phyloP scores from a whole-genome alignment of 225 moss, liverwort and hornwort species.

The Anthoceros angustus region DNA sequence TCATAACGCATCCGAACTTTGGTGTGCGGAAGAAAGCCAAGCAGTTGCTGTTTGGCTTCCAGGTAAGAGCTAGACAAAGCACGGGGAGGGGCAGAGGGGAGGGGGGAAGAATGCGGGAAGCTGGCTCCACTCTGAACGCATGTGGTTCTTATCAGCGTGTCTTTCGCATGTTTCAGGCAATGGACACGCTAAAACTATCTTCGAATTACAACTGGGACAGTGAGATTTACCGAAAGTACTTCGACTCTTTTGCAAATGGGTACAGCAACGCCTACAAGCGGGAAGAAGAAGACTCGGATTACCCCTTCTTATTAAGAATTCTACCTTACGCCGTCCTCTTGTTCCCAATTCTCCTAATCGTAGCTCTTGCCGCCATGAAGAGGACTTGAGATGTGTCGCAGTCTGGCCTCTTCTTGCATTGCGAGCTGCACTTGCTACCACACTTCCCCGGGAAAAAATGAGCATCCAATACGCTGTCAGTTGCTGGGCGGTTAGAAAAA shows the following conservation, averaged over 20 bases:
- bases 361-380: conserved; percentile 24
- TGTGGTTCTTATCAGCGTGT: background rate
- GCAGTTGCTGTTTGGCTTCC: conserved; percentile 74
- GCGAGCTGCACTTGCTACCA: no score
- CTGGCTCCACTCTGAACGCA: background rate
- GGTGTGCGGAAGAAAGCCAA: conserved; percentile 55
- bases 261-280: conserved; percentile 55
- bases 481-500: no score
- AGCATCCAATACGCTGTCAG: no score
- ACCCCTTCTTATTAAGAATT: conserved; percentile 24
- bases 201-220: conserved; percentile 59
- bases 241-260: conserved; percentile 72
- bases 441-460: no score
- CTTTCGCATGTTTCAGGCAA: conserved; percentile 38
- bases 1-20: conserved; percentile 59
- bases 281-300: conserved; percentile 18
- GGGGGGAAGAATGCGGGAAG: no score
- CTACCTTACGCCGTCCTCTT: conserved; percentile 48
- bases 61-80: conserved; percentile 21
- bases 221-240: conserved; percentile 55
- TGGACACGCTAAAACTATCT: conserved; percentile 63
- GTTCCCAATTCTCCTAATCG: conserved; percentile 50
- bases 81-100: no score
- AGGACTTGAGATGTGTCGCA: background rate
- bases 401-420: background rate